phyloP scores from a whole-genome alignment of 768 basidiomycete genomes.

The Dioszegia hungarica region DNA sequence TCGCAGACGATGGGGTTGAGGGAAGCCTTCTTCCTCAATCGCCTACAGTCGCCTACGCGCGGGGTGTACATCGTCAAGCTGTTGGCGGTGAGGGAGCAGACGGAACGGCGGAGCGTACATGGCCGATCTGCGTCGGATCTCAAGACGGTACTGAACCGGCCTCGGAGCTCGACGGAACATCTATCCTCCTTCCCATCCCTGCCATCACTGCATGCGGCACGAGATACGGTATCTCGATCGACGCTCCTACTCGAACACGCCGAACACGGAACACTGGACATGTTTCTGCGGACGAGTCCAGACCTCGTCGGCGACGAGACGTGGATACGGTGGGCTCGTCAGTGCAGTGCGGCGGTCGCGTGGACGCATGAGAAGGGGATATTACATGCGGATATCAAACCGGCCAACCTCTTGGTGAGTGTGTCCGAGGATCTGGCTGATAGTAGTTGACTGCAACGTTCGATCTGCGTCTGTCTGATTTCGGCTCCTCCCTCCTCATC shows the following conservation, averaged over 20 bases:
- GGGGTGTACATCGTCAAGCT: slow-evolving; percentile 34
- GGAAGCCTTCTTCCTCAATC: slow-evolving; percentile 50
- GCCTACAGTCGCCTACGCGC: slow-evolving; percentile 19
- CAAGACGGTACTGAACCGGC: slow-evolving; percentile 10
- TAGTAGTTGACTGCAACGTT: slow-evolving; percentile 37
- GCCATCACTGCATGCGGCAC: slow-evolving; percentile 20
- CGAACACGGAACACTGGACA: slow-evolving; percentile 40
- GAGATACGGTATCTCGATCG: slow-evolving; percentile 20
- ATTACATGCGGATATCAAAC: slow-evolving; percentile 53
- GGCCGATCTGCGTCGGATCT: slow-evolving; percentile 30
- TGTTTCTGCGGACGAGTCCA: slow-evolving; percentile 38
- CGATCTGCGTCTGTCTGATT: slow-evolving; percentile 51
- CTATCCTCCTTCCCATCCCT: slow-evolving; percentile 28
- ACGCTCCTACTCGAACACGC: slow-evolving; percentile 44
- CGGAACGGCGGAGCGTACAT: slow-evolving; percentile 12
- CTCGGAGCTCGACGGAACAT: slow-evolving; percentile 27
- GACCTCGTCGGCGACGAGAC: slow-evolving; percentile 29
- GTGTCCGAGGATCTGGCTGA: not conserved
- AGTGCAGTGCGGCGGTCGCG: slow-evolving; percentile 43
- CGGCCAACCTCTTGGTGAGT: slow-evolving; percentile 48
- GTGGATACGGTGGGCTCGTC: slow-evolving; percentile 47
- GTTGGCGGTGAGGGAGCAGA: slow-evolving; percentile 39
- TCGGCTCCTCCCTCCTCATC: slow-evolving; percentile 50
- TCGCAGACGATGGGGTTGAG: slow-evolving; percentile 48
- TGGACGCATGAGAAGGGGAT: slow-evolving; percentile 50